These are phyloP conservation scores for Colletotrichum sp. DNA, from an alignment of 2,329 filamentous ascomycete genomes.

Conservation along the genomic window DNA sequence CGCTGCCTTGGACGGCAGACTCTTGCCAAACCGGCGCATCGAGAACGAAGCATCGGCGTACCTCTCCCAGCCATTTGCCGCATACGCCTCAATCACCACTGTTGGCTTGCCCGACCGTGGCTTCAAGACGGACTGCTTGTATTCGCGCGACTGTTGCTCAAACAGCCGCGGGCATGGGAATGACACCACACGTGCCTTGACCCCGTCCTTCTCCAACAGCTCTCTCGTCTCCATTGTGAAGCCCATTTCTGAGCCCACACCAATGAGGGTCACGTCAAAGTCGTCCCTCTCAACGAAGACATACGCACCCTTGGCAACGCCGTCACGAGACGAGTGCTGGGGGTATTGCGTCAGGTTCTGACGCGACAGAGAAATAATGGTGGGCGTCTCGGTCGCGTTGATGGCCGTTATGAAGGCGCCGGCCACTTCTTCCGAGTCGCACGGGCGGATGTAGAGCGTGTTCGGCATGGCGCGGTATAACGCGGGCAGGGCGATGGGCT, in stretches of 20 bases:
- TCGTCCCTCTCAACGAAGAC: constrained; percentile 46
- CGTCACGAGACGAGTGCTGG: constrained; percentile 50
- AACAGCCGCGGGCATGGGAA: constrained; percentile 52
- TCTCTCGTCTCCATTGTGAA: constrained; percentile 36
- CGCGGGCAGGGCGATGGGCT: constrained; percentile 61
- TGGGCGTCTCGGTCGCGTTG: constrained; percentile 42
- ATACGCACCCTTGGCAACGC: constrained; percentile 49
- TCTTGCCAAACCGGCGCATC: constrained; percentile 61
- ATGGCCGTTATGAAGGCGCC: constrained; percentile 59
- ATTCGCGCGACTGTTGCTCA: constrained; percentile 45
- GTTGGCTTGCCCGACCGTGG: constrained; percentile 45
- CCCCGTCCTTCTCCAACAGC: constrained; percentile 42
- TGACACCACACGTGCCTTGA: constrained; percentile 47
- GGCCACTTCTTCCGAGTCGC: constrained; percentile 61
- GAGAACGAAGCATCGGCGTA: constrained; percentile 62
- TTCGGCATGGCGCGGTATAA: constrained; percentile 71
- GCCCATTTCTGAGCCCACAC: constrained; percentile 40
- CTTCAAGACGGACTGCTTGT: constrained; percentile 47
- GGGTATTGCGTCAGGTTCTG: constrained; percentile 45
- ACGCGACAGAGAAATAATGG: constrained; percentile 53
- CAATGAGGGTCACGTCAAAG: constrained; percentile 50
- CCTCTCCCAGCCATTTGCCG: constrained; percentile 63
- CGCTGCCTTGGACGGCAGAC: constrained; percentile 55
- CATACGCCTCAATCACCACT: constrained; percentile 64
- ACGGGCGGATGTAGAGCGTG: constrained; percentile 63